These are phyloP conservation scores for Calonectria montana DNA, from an alignment of 2,329 filamentous ascomycete genomes.

Conservation along the genomic window DNA sequence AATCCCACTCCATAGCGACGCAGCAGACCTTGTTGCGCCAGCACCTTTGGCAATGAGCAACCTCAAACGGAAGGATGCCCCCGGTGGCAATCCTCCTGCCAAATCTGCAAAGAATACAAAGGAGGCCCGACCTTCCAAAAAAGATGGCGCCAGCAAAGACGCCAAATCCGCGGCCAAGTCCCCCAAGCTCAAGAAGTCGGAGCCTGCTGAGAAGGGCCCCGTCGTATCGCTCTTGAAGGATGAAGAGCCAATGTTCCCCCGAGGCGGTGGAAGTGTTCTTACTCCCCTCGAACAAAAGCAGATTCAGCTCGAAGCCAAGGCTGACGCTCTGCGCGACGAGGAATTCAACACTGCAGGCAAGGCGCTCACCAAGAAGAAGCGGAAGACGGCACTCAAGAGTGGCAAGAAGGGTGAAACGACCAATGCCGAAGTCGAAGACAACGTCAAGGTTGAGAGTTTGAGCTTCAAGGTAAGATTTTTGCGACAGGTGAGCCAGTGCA, in stretches of 20 bases:
- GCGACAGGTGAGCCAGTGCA: neutral
- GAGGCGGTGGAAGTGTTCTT: conserved; percentile 89
- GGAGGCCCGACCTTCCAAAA: conserved; percentile 61
- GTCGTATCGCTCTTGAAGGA: conserved; percentile 68
- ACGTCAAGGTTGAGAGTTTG: conserved; percentile 83
- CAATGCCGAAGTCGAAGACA: conserved; percentile 57
- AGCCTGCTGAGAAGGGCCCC: conserved; percentile 46
- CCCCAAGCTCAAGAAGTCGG: conserved; percentile 48
- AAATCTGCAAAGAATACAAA: conserved; percentile 61
- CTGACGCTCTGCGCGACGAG: conserved; percentile 92
- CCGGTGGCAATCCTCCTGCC: conserved; percentile 60
- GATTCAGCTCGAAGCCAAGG: conserved; percentile 92
- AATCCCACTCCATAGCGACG: conserved; percentile 35
- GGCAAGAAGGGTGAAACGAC: conserved; percentile 64
- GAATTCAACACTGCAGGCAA: conserved; percentile 66
- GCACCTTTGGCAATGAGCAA: conserved; percentile 60
- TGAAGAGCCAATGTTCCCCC: conserved; percentile 90
- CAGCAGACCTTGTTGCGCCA: conserved; percentile 42
- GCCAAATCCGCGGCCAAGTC: conserved; percentile 42
- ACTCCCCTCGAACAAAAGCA: conserved; percentile 97
- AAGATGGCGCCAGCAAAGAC: conserved; percentile 47
- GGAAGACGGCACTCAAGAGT: conserved; percentile 63
- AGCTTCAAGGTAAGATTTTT: conserved; percentile 79
- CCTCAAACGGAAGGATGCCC: conserved; percentile 69
- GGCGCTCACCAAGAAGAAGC: conserved; percentile 64